A percentile compares a stretch with the other conserved stretches of the same genome.
These are phyloP conservation scores for Rhizophagus clarus DNA, from an alignment of 192 early-diverging fungal genomes.

Conservation along the genomic window DNA sequence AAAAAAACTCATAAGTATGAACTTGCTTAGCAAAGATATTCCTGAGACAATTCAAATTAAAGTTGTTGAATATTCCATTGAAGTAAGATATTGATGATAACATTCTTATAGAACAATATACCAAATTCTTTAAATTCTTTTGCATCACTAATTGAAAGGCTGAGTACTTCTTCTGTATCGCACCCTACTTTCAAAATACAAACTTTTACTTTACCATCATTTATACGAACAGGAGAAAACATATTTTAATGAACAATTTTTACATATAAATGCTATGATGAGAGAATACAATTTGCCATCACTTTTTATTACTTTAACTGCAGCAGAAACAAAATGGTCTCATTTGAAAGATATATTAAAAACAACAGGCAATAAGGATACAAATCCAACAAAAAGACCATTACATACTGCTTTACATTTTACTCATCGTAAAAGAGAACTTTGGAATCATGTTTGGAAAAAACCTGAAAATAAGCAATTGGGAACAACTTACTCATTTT, in stretches of 20 bases:
- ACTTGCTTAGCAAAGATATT: too few relatives aligned
- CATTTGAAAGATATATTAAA: neutral
- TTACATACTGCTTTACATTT: neutral
- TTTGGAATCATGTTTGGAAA: conserved; percentile 2
- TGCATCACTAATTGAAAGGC: too few relatives aligned
- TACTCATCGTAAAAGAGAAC: neutral
- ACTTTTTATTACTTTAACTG: conserved; percentile 12
- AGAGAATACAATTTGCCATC: neutral
- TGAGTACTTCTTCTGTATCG: too few relatives aligned
- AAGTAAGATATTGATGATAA: too few relatives aligned
- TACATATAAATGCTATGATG: conserved; percentile 7
- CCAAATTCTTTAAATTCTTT: too few relatives aligned
- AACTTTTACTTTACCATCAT: too few relatives aligned
- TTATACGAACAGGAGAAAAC: conserved; percentile 9
- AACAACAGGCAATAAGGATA: neutral
- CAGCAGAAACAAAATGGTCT: neutral
- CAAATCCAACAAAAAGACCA: conserved; percentile 5
- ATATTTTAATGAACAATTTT: neutral
- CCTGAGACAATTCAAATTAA: too few relatives aligned
- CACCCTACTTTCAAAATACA: too few relatives aligned
- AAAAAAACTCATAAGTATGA: too few relatives aligned
- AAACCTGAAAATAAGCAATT: too few relatives aligned
- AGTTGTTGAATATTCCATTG: too few relatives aligned
- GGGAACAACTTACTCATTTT: neutral
- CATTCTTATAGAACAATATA: too few relatives aligned